phyloP scores from a whole-genome alignment of 2,329 filamentous ascomycete genomes.

The Bipolaris bicolor region DNA sequence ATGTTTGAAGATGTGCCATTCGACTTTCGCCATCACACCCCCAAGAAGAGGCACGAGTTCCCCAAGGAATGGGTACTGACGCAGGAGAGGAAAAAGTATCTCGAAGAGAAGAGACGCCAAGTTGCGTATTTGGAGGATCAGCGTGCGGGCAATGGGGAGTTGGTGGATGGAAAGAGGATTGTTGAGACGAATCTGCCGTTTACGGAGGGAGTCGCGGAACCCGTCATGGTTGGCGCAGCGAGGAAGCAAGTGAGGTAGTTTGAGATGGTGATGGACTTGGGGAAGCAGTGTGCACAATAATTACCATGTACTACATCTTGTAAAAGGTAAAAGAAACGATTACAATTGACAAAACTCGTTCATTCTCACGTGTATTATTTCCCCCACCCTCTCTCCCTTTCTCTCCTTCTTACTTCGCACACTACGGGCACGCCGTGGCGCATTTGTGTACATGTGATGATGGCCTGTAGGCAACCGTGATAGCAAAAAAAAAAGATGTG shows the following conservation, averaged over 20 bases:
- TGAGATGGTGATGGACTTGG: too few species aligned
- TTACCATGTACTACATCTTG: too few species aligned
- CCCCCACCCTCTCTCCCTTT: too few species aligned
- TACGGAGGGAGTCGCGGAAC: constrained; percentile 19
- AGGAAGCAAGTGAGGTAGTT: constrained; percentile 17
- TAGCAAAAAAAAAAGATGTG: too few species aligned
- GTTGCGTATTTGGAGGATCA: constrained; percentile 61
- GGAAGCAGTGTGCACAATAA: too few species aligned
- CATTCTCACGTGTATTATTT: too few species aligned
- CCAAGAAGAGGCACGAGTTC: constrained; percentile 71
- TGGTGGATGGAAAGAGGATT: constrained; percentile 61
- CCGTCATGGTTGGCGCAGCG: constrained; percentile 26
- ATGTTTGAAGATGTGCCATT: constrained; percentile 88
- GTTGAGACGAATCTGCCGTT: constrained; percentile 45
- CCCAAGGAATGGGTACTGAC: constrained; percentile 85
- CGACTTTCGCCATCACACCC: constrained; percentile 82
- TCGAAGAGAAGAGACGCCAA: constrained; percentile 66
- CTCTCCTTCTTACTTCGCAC: too few species aligned
- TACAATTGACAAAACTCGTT: too few species aligned
- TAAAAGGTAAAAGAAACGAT: too few species aligned
- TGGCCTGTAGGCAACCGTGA: too few species aligned
- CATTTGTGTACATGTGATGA: too few species aligned
- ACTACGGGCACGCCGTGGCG: too few species aligned
- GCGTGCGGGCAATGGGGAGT: constrained; percentile 59
- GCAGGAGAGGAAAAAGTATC: constrained; percentile 66